Conservation (phyloP, 177 flowering plant genomes). For the Viscum album region DNA sequence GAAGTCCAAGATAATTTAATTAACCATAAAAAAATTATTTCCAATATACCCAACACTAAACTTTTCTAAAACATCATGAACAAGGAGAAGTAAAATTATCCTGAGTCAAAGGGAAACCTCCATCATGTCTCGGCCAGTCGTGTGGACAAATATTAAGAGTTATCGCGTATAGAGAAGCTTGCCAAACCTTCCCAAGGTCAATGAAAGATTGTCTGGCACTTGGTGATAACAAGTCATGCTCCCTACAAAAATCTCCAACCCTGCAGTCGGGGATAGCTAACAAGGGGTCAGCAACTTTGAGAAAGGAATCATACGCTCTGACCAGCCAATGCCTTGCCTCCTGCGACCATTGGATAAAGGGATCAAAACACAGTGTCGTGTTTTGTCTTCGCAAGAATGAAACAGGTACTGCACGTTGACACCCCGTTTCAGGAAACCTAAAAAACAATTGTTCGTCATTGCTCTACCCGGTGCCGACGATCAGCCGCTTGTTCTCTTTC, state of each 20-base stretch:
- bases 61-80: not conserved
- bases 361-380: not conserved
- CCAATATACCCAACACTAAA: too few species aligned
- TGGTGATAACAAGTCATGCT: not conserved
- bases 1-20: too few species aligned
- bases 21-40: too few species aligned
- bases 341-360: constrained; percentile 22
- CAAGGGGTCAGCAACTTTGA: constrained; percentile 34
- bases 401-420: too few species aligned
- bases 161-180: constrained; percentile 65
- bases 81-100: not conserved
- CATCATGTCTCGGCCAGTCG: constrained; percentile 12
- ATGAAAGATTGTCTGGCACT: constrained; percentile 28
- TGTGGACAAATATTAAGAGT: constrained; percentile 26
- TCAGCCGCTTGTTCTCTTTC: constrained; percentile 53
- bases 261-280: constrained; percentile 29
- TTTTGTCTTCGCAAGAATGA: not conserved
- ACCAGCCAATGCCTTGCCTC: constrained; percentile 46
- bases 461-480: constrained; percentile 61
- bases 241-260: constrained; percentile 14
- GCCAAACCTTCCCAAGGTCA: constrained; percentile 71
- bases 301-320: constrained; percentile 52
- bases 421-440: too few species aligned
- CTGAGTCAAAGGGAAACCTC: constrained; percentile 23
- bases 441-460: too few species aligned